Evolutionary conservation across 2,329 filamentous ascomycete species (phyloP), one percentile per base, ranked within the genome.

Genomic region (Claviceps purpurea): DNA sequence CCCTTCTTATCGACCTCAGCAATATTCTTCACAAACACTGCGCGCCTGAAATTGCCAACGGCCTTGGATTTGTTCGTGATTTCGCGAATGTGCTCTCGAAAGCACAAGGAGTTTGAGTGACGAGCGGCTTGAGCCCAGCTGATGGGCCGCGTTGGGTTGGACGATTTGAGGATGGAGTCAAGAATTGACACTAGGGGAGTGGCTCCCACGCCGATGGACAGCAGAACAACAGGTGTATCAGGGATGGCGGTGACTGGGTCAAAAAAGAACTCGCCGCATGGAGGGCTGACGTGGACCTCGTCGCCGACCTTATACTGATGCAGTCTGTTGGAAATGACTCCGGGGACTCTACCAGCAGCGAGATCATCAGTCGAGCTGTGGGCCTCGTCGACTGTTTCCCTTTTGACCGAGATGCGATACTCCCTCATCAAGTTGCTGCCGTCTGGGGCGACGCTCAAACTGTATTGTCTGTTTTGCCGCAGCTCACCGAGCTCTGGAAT

Each of bases 341-440:
- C 77, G 1, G 70, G 66, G 2, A 71, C 57, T 50, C 61, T 66
- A 18, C 64, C 61, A 30, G 61, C 59, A 22, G 60, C 61, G 4
- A 66, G 56, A 48, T 70, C 70, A 34, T 68, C 64, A 11, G 57
- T 10, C 2, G 59, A 52, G 4, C 60, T 58, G 30, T 60, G 16
- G 34, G 40, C 42, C 2, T 40, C 53, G 37, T 62, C 60, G 14
- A 62, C 48, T 2, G 62, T 61, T 39, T 76, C 80, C 56, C 79
- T 84, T 74, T 89, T 90, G 55, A 91, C 81, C 57, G 79, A 85
- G 68, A 91, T 81, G 51, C 87, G 78, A 67, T 87, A 87, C 65
- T 81, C 76, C 16, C 71, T 70, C 7, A 73, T 70, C 6, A 73
- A 74, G 47, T 74, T 71, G n/a, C 58, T 59, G 24, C 58, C 58